A percentile compares a stretch with the other conserved stretches of the same genome.
Evolutionary conservation across 306 rosid species (phyloP).

Genomic region (Calophaca sinica): DNA sequence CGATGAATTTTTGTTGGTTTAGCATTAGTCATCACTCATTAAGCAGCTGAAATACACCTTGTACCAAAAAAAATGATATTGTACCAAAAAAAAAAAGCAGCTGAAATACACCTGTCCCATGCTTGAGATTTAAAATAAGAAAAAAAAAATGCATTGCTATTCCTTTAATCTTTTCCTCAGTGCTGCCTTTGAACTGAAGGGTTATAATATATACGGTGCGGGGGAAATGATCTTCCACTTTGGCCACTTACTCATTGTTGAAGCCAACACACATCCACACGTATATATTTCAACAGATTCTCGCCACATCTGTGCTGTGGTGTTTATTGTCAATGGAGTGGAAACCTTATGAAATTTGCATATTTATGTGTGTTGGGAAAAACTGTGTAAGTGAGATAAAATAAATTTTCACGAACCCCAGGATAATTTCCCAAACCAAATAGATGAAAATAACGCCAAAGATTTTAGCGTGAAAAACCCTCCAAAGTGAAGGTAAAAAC

Average conservation of each 20-base stretch:
- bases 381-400: no score
- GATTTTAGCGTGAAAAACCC: no score
- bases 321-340: no score
- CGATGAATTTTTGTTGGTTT: slow-evolving; percentile 14
- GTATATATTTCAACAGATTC: background rate
- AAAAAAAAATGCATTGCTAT: background rate
- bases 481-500: no score
- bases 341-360: background rate
- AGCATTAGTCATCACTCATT: background rate
- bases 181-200: slow-evolving; percentile 36
- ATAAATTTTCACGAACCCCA: no score
- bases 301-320: slow-evolving; percentile 25
- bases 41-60: background rate
- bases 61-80: no score
- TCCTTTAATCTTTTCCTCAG: slow-evolving; percentile 24
- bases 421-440: no score
- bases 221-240: slow-evolving; percentile 30
- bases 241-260: slow-evolving; percentile 40
- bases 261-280: slow-evolving; percentile 43
- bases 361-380: background rate
- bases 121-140: slow-evolving; percentile 24
- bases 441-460: no score
- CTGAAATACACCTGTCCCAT: slow-evolving; percentile 43
- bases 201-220: background rate
- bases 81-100: no score